A percentile compares a stretch with the other conserved stretches of the same genome.
Conservation (phyloP, 176 grass and related monocot species). For the Bonia amplexicaulis region DNA sequence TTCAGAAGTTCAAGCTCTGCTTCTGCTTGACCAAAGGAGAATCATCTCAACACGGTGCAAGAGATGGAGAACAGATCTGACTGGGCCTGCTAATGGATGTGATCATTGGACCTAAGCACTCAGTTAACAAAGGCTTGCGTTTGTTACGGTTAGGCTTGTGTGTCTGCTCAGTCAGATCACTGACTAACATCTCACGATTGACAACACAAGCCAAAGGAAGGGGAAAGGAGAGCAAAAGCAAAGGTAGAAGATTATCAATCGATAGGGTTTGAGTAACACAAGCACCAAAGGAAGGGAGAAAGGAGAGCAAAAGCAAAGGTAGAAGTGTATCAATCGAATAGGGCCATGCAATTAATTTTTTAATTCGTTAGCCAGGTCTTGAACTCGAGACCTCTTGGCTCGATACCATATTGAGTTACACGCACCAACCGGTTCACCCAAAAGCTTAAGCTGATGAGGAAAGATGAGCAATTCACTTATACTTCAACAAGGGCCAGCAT, state of each 20-base stretch:
- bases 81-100: background rate
- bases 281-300: no score
- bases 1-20: background rate
- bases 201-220: background rate
- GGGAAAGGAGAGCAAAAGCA: background rate
- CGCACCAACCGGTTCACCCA: no score
- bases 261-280: background rate
- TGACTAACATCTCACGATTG: background rate
- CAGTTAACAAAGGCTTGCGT: background rate
- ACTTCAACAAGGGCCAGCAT: background rate
- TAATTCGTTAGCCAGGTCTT: no score
- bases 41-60: background rate
- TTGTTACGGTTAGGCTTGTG: background rate
- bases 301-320: background rate
- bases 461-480: no score
- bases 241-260: background rate
- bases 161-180: background rate
- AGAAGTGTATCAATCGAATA: background rate
- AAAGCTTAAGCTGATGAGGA: no score
- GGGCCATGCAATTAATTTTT: no score
- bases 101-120: background rate
- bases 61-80: background rate
- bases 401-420: no score
- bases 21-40: background rate
- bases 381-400: no score